Conservation (phyloP, 345 rosid species). For the Populus simonii region DNA sequence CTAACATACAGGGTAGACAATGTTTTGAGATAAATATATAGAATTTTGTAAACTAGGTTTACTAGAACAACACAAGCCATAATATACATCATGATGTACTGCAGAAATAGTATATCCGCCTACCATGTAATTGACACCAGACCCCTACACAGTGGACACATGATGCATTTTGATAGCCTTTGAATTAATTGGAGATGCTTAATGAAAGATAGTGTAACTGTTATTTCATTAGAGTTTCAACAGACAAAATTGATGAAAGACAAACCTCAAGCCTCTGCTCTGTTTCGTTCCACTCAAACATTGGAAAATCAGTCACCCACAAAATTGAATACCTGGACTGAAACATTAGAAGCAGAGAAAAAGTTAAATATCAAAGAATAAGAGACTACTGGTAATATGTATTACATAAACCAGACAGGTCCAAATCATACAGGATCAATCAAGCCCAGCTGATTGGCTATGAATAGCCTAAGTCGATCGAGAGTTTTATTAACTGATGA, state of each 20-base stretch:
- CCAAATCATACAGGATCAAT: conserved; percentile 63
- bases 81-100: background rate
- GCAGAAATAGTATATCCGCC: background rate
- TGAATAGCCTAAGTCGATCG: conserved; percentile 65
- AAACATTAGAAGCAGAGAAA: conserved; percentile 18
- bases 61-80: background rate
- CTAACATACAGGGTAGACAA: background rate
- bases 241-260: conserved; percentile 7
- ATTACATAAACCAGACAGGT: conserved; percentile 8
- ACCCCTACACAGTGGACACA: background rate
- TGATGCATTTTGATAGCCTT: background rate
- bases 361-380: background rate
- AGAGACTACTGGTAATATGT: conserved; percentile 1
- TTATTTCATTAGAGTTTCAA: conserved; percentile 10
- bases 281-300: conserved; percentile 90
- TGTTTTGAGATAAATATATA: background rate
- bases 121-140: background rate
- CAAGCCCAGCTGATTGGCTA: conserved; percentile 72
- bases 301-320: conserved; percentile 97
- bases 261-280: conserved; percentile 93
- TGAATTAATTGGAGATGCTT: background rate
- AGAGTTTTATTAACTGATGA: conserved; percentile 72
- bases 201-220: background rate
- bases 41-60: background rate
- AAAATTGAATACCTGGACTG: conserved; percentile 84